Evolutionary conservation across 768 basidiomycete genomes (phyloP).

Genomic region (Collybia mongolica): DNA sequence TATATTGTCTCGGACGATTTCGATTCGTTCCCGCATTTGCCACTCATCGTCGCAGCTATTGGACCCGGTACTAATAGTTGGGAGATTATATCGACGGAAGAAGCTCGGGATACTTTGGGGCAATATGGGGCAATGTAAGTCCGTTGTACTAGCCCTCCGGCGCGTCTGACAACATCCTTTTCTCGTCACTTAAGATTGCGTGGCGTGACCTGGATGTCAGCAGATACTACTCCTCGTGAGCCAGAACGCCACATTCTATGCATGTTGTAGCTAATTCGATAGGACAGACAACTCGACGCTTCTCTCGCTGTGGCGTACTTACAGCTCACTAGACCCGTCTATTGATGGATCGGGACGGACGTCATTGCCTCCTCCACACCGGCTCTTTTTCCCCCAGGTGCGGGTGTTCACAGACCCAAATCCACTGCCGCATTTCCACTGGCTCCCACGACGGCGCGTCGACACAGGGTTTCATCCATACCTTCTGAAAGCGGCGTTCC

Average conservation of each 20-base stretch:
- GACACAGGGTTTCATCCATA: constrained; percentile 72
- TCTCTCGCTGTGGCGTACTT: constrained; percentile 75
- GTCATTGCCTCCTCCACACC: constrained; percentile 62
- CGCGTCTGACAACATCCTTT: not conserved
- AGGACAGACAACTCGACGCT: constrained; percentile 65
- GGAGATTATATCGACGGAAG: constrained; percentile 51
- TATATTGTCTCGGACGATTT: constrained; percentile 73
- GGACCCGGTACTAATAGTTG: constrained; percentile 46
- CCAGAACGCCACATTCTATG: constrained; percentile 11
- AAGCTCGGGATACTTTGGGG: constrained; percentile 51
- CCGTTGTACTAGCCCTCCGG: not conserved
- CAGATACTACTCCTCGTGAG: constrained; percentile 51
- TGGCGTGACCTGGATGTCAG: constrained; percentile 69
- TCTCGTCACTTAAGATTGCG: constrained; percentile 43
- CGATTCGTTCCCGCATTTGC: constrained; percentile 55
- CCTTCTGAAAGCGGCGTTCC: constrained; percentile 72
- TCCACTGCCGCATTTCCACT: constrained; percentile 30
- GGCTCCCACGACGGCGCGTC: constrained; percentile 41
- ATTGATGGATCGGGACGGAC: constrained; percentile 45
- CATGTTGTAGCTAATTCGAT: constrained; percentile 6
- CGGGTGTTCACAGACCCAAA: constrained; percentile 54
- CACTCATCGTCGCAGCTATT: constrained; percentile 46
- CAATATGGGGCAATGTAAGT: constrained; percentile 51
- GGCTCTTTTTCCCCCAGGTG: constrained; percentile 74
- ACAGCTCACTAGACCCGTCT: constrained; percentile 57